Conservation (phyloP, 441 rosid genomes). For the Euphorbia schlechtendalii region DNA sequence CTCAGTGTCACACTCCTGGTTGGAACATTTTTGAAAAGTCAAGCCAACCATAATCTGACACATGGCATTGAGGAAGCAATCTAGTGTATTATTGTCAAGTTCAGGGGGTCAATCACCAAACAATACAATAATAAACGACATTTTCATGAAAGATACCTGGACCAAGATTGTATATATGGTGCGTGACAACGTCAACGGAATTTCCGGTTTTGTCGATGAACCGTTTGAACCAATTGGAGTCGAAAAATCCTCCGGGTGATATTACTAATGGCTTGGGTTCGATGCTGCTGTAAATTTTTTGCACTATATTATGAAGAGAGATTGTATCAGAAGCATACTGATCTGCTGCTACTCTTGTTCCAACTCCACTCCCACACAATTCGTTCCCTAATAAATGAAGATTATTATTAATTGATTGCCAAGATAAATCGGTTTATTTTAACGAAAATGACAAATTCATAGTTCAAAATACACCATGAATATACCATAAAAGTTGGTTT, state of each 20-base stretch:
- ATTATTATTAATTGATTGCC: neutral
- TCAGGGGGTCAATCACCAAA: too few relatives aligned
- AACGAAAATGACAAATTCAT: neutral
- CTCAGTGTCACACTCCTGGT: too few relatives aligned
- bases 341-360: constrained; percentile 56
- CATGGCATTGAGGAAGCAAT: too few relatives aligned
- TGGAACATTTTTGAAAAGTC: too few relatives aligned
- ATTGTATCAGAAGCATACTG: constrained; percentile 73
- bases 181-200: constrained; percentile 57
- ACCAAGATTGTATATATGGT: constrained; percentile 93
- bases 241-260: constrained; percentile 93
- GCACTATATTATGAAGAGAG: constrained; percentile 42
- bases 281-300: constrained; percentile 36
- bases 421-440: neutral
- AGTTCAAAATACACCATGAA: neutral
- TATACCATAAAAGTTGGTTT: neutral
- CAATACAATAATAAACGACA: too few relatives aligned
- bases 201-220: constrained; percentile 42
- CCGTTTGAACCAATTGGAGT: constrained; percentile 57
- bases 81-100: too few relatives aligned
- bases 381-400: constrained; percentile 59
- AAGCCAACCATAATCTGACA: too few relatives aligned
- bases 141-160: constrained; percentile 42
- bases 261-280: constrained; percentile 56
- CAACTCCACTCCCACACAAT: constrained; percentile 73